These are phyloP conservation scores for Fraxinus excelsior DNA, from an alignment of 257 asterid species.

Conservation along the genomic window DNA sequence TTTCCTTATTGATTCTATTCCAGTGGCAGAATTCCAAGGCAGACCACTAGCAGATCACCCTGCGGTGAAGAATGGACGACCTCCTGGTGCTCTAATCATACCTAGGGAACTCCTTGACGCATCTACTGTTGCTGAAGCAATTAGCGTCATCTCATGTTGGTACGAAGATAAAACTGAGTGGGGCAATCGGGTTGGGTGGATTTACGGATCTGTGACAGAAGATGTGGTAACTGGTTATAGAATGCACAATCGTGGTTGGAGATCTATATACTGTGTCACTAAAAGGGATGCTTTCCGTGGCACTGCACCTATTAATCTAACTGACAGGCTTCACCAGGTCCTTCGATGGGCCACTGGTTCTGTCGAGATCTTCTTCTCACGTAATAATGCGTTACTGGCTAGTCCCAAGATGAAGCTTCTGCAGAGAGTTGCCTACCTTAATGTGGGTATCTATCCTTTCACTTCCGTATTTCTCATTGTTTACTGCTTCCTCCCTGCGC, in stretches of 20 bases:
- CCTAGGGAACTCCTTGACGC: slow-evolving; percentile 25
- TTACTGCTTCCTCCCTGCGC: slow-evolving; percentile 21
- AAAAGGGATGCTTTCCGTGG: slow-evolving; percentile 25
- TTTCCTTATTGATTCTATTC: slow-evolving; percentile 23
- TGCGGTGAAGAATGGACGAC: slow-evolving; percentile 22
- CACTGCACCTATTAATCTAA: slow-evolving; percentile 23
- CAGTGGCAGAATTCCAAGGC: slow-evolving; percentile 26
- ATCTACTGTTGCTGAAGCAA: slow-evolving; percentile 24
- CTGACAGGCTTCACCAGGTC: slow-evolving; percentile 27
- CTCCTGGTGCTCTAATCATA: slow-evolving; percentile 23
- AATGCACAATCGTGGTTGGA: slow-evolving; percentile 27
- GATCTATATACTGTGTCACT: slow-evolving; percentile 23
- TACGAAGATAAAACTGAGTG: slow-evolving; percentile 26
- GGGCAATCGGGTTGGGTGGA: slow-evolving; percentile 27
- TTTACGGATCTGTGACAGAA: slow-evolving; percentile 24
- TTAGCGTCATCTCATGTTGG: slow-evolving; percentile 27
- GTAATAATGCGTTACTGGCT: slow-evolving; percentile 19
- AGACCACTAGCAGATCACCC: slow-evolving; percentile 27
- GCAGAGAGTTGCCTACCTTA: slow-evolving; percentile 21
- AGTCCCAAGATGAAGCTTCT: slow-evolving; percentile 18
- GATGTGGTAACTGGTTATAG: slow-evolving; percentile 25
- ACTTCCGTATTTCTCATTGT: slow-evolving; percentile 19
- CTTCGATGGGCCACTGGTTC: slow-evolving; percentile 27
- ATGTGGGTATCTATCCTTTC: slow-evolving; percentile 23
- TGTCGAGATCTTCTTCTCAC: slow-evolving; percentile 24